Evolutionary conservation across 805 yeast species (phyloP).

Genomic region (Candida xiaguanensis): DNA sequence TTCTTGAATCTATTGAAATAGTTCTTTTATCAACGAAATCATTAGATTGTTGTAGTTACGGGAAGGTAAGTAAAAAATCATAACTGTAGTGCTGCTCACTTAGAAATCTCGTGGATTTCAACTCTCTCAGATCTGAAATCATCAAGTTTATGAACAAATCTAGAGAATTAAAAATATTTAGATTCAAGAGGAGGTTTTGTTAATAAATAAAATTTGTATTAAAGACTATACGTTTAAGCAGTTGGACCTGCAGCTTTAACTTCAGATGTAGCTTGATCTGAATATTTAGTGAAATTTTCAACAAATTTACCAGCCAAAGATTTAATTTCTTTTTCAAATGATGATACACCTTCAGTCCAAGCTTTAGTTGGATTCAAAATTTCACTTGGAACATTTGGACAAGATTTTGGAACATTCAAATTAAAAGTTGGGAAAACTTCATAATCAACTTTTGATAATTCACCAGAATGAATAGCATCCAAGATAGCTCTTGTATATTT

Average conservation of each 20-base stretch:
- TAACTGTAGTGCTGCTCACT: too few species aligned
- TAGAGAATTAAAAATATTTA: too few species aligned
- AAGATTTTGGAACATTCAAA: slow-evolving; percentile 78
- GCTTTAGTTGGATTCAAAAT: slow-evolving; percentile 81
- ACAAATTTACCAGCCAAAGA: slow-evolving; percentile 73
- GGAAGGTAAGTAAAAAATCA: too few species aligned
- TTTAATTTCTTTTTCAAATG: slow-evolving; percentile 40
- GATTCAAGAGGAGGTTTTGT: too few species aligned
- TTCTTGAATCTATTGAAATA: too few species aligned
- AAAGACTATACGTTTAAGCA: too few species aligned
- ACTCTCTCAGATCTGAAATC: too few species aligned
- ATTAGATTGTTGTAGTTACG: too few species aligned
- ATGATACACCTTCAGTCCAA: slow-evolving; percentile 54
- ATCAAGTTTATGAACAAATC: too few species aligned
- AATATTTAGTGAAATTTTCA: slow-evolving; percentile 83
- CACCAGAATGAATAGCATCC: slow-evolving; percentile 92
- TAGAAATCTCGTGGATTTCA: too few species aligned
- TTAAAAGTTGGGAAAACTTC: slow-evolving; percentile 86
- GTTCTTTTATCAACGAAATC: too few species aligned
- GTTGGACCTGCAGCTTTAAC: slow-evolving; percentile 92
- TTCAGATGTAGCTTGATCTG: slow-evolving; percentile 77
- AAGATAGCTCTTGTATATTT: slow-evolving; percentile 96
- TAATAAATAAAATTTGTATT: background rate
- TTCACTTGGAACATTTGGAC: slow-evolving; percentile 79
- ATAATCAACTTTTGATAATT: slow-evolving; percentile 71